Evolutionary conservation across 768 basidiomycete genomes (phyloP).

Genomic region (Lanmaoa rubissima): DNA sequence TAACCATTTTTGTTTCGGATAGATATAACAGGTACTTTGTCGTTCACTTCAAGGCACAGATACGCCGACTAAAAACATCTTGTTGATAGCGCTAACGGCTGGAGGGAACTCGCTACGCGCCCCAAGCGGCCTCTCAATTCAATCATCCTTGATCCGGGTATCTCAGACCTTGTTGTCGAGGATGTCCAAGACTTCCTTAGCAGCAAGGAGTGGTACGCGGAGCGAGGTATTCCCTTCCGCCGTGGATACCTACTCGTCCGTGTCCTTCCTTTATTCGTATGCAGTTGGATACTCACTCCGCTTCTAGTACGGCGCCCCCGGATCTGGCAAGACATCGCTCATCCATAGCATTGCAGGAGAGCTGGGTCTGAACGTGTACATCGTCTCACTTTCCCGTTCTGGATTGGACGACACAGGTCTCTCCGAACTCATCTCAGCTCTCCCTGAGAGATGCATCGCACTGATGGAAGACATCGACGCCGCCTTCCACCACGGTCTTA

Average conservation of each 20-base stretch:
- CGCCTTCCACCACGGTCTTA: conserved; percentile 53
- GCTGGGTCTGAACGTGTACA: conserved; percentile 69
- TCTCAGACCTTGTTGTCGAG: conserved; percentile 60
- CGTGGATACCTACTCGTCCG: conserved; percentile 68
- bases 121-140: conserved; percentile 66
- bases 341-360: conserved; percentile 80
- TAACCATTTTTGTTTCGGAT: conserved; percentile 54
- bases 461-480: conserved; percentile 87
- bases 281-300: not conserved
- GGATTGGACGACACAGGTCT: conserved; percentile 64
- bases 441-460: conserved; percentile 72
- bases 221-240: conserved; percentile 79
- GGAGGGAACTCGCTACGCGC: conserved; percentile 55
- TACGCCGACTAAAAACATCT: not conserved
- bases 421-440: conserved; percentile 52
- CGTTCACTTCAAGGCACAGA: not conserved
- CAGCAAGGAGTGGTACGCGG: conserved; percentile 70
- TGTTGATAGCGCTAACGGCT: conserved; percentile 35
- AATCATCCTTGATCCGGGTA: conserved; percentile 68
- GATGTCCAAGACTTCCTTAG: conserved; percentile 71
- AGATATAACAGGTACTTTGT: conserved; percentile 36
- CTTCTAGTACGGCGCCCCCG: conserved; percentile 64
- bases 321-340: conserved; percentile 76
- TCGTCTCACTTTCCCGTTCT: conserved; percentile 61
- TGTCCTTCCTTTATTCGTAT: not conserved